Percentiles rank a stretch among this genome's conserved stretches.
Conservation (phyloP, 305 asterid species). For the Solanum hybrid region DNA sequence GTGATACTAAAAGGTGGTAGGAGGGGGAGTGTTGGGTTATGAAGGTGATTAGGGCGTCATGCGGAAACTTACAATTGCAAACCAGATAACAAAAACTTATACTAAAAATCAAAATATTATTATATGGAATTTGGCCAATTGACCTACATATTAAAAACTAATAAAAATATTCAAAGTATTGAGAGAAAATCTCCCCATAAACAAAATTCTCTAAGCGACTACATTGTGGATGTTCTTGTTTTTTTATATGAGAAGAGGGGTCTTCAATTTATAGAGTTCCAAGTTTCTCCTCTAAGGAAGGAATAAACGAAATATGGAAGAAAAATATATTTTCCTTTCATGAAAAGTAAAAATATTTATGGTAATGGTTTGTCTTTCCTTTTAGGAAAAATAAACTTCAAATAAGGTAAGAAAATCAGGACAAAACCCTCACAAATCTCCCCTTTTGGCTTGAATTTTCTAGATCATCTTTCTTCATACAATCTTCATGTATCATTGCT, state of each 20-base stretch:
- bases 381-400: neutral
- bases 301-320: neutral
- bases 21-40: neutral
- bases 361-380: neutral
- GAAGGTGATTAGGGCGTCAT: neutral
- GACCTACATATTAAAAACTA: neutral
- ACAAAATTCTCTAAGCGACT: neutral
- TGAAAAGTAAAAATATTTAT: neutral
- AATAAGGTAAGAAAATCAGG: neutral
- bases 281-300: neutral
- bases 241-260: neutral
- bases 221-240: neutral
- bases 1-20: no score
- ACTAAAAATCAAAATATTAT: neutral
- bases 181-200: neutral
- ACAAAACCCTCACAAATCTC: neutral
- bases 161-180: no score
- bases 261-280: neutral
- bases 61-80: neutral
- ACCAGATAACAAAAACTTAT: neutral
- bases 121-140: neutral
- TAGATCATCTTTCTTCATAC: neutral
- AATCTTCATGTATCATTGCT: neutral
- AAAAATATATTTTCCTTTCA: neutral
- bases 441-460: neutral